phyloP scores from a whole-genome alignment of 768 basidiomycete genomes.

The Tulasnella sp. region DNA sequence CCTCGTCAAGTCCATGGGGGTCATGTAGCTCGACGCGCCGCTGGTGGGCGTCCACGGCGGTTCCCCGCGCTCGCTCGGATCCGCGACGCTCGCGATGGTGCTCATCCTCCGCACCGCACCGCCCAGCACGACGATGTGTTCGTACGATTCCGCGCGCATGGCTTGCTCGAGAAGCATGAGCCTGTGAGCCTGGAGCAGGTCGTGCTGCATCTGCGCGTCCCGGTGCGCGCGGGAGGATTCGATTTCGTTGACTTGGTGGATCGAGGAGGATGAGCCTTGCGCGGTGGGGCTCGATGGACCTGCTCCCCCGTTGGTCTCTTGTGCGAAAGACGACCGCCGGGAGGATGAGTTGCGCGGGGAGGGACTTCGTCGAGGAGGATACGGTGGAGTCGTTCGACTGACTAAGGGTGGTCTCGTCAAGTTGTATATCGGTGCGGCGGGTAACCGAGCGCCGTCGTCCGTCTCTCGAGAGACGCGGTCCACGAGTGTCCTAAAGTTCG shows the following conservation, averaged over 20 bases:
- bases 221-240: background rate
- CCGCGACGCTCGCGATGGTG: slow-evolving; percentile 6
- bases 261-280: background rate
- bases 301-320: background rate
- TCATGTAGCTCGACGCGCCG: background rate
- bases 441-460: background rate
- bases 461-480: slow-evolving; percentile 7
- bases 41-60: slow-evolving; percentile 10
- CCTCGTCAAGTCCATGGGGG: background rate
- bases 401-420: background rate
- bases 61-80: background rate
- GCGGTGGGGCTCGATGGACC: background rate
- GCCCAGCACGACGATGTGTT: slow-evolving; percentile 10
- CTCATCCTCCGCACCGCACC: slow-evolving; percentile 3
- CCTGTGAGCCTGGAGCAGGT: slow-evolving; percentile 2
- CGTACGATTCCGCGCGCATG: background rate
- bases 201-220: background rate
- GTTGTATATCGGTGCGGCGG: background rate
- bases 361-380: background rate
- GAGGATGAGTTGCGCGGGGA: background rate
- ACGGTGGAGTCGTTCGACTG: background rate
- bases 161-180: slow-evolving; percentile 12
- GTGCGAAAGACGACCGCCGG: background rate
- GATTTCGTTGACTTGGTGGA: background rate
- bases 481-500: background rate